Evolutionary conservation across 371 early-diverging fungal genomes (phyloP).

Genomic region (Mucor racemosus): DNA sequence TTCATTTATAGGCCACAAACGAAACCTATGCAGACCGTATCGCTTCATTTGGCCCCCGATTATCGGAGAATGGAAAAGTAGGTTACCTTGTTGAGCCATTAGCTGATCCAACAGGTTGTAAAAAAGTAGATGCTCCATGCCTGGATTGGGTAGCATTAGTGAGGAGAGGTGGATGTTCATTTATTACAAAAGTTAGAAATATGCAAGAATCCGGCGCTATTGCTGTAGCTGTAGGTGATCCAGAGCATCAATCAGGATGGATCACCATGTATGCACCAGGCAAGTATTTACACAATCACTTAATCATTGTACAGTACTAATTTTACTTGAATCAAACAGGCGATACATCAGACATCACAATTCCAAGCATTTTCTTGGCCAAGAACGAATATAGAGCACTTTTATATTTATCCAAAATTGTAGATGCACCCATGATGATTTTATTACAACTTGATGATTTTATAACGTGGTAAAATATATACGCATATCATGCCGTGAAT

Average conservation of each 20-base stretch:
- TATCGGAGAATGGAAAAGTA: slow-evolving; percentile 60
- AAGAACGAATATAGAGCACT: slow-evolving; percentile 65
- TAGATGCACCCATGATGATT: slow-evolving; percentile 51
- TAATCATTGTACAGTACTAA: not conserved
- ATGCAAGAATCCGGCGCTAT: slow-evolving; percentile 87
- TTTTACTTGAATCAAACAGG: slow-evolving; percentile 42
- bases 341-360: slow-evolving; percentile 73
- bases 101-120: slow-evolving; percentile 46
- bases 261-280: slow-evolving; percentile 91
- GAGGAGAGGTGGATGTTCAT: slow-evolving; percentile 83
- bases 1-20: slow-evolving; percentile 51
- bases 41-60: slow-evolving; percentile 69
- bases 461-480: slow-evolving; percentile 36
- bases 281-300: slow-evolving; percentile 24
- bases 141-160: slow-evolving; percentile 82
- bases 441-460: slow-evolving; percentile 36
- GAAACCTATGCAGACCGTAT: slow-evolving; percentile 59
- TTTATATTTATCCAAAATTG: slow-evolving; percentile 42
- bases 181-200: slow-evolving; percentile 85
- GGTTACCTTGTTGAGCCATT: slow-evolving; percentile 52
- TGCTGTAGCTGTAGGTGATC: slow-evolving; percentile 91
- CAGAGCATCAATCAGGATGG: slow-evolving; percentile 63
- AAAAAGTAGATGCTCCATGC: slow-evolving; percentile 34
- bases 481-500: not conserved
- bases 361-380: slow-evolving; percentile 78